phyloP scores from a whole-genome alignment of 805 yeast genomes.

The Wickerhamiella shivajii region DNA sequence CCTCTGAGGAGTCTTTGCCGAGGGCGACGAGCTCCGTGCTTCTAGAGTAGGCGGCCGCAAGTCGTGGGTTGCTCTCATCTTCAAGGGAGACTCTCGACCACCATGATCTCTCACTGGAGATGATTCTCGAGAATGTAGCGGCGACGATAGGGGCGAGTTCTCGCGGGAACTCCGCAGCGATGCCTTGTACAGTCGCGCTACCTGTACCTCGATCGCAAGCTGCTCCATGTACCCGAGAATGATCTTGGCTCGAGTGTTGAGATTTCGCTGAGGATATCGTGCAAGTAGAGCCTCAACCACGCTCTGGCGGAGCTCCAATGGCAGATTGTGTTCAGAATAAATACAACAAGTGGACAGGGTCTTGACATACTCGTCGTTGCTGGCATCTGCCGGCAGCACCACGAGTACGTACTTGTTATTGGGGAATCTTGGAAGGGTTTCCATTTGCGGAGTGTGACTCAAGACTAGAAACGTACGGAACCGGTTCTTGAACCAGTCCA shows the following conservation, averaged over 20 bases:
- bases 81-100: not conserved
- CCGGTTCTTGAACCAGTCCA: constrained; percentile 53
- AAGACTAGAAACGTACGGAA: constrained; percentile 47
- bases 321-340: constrained; percentile 41
- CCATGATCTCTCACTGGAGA: not conserved
- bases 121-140: not conserved
- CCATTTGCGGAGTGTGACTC: constrained; percentile 33
- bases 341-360: constrained; percentile 35
- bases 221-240: constrained; percentile 36
- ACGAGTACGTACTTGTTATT: constrained; percentile 23
- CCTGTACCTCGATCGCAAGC: constrained; percentile 48
- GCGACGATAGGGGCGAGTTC: constrained; percentile 1
- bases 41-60: not conserved
- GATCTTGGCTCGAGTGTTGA: constrained; percentile 7
- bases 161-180: constrained; percentile 18
- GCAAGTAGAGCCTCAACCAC: constrained; percentile 27
- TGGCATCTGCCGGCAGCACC: constrained; percentile 29
- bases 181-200: constrained; percentile 47
- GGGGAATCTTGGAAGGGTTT: constrained; percentile 23
- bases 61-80: not conserved
- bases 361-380: constrained; percentile 33
- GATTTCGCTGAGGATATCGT: constrained; percentile 7
- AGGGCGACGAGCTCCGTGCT: not conserved
- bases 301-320: constrained; percentile 28
- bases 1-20: not conserved